Evolutionary conservation across 495 filamentous ascomycete genomes (phyloP), one percentile per base, ranked within the genome.

Genomic region (Amphirosellinia nigrospora): DNA sequence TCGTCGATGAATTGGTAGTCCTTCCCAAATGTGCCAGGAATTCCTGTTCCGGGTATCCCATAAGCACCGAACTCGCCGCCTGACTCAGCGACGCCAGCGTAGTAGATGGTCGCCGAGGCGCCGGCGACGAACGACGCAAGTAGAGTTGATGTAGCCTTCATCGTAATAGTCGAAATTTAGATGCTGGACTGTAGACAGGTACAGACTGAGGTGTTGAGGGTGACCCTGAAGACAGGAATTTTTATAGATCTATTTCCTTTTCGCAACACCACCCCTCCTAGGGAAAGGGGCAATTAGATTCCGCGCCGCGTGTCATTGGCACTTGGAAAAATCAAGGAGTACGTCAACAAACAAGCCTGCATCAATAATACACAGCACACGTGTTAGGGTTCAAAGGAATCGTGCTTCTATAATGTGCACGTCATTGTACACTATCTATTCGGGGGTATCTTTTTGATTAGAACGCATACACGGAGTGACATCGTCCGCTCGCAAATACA

Each of bases 31-130:
- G 69, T 72, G 1, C 85, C 84, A 8, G 84, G 85, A 34, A 86
- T 77, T 3, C 85, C 85, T 45, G 81, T 83, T 0, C 84, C 84
- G 30, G 72, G 69, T 9, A 72, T 77, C 68, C 82, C 84, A 70
- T 77, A 86, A 1, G 82, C 84, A 26, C 84, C 85, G 72, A 87
- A 87, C 71, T 86, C 85, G 39, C 85, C 85, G 64, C 84, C 78
- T 19, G 81, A 84, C 70, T 87, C 83, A 19, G 84, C 82, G 48
- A 87, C 84, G 69, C 85, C 85, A 23, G 83, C 84, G 68, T 86
- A 87, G 74, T 78, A 86, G 64, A 87, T 85, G 8, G 82, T 86
- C 11, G 82, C 83, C 23, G 82, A 80, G 13, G 74, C 82, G 39
- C 72, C 46, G 34, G 77, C 68, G 52, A 74, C 69, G 45, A 80